phyloP scores from a whole-genome alignment of 306 rosid species.

The Oemleria cerasiformis region DNA sequence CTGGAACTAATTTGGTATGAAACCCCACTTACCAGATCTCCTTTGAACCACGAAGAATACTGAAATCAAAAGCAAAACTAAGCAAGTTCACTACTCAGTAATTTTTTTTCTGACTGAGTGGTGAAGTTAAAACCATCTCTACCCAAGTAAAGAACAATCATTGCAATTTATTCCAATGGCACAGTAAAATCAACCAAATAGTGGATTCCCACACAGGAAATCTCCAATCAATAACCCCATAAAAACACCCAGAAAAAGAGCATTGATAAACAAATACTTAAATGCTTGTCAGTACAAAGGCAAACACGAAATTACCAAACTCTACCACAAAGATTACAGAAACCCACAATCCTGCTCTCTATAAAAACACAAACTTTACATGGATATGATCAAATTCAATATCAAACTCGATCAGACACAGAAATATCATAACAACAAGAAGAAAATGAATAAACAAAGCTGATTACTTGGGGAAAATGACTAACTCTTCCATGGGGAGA shows the following conservation, averaged over 20 bases:
- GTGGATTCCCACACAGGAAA: constrained; percentile 1
- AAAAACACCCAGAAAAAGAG: neutral
- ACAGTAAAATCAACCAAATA: constrained; percentile 8
- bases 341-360: constrained; percentile 2
- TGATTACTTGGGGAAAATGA: constrained; percentile 32
- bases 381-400: constrained; percentile 19
- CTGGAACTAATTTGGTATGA: constrained; percentile 44
- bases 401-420: neutral
- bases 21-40: constrained; percentile 39
- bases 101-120: neutral
- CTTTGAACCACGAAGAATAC: constrained; percentile 52
- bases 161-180: neutral
- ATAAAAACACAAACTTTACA: neutral
- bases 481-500: constrained; percentile 33
- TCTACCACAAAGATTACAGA: constrained; percentile 11
- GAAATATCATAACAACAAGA: neutral
- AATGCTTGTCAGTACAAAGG: neutral
- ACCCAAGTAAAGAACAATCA: neutral
- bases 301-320: neutral
- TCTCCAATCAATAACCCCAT: neutral
- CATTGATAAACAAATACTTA: neutral
- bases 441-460: neutral
- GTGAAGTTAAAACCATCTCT: constrained; percentile 1
- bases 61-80: constrained; percentile 30
- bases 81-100: constrained; percentile 8